phyloP scores from a whole-genome alignment of 768 basidiomycete genomes.

The Tephrocybe sp. region DNA sequence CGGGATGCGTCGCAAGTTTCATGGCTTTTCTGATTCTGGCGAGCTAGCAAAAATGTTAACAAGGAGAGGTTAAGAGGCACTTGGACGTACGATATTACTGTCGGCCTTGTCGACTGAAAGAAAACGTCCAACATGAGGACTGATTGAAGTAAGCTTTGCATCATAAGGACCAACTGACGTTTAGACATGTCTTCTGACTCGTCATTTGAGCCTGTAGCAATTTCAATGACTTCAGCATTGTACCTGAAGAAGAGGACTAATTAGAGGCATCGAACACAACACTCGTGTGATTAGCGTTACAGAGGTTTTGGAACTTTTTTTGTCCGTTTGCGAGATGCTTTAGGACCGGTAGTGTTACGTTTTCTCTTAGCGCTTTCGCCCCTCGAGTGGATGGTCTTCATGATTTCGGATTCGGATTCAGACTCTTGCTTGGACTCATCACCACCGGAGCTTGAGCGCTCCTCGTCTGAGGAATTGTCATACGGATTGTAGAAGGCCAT shows the following conservation, averaged over 20 bases:
- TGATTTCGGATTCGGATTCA: no score
- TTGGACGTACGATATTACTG: slow-evolving; percentile 5
- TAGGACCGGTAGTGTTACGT: no score
- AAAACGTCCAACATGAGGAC: background rate
- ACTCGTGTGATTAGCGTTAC: background rate
- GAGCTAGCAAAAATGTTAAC: background rate
- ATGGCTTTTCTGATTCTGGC: slow-evolving; percentile 8
- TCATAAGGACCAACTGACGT: background rate
- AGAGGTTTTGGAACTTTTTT: slow-evolving; percentile 6
- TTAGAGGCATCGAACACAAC: no score
- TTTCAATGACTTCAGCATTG: slow-evolving; percentile 1
- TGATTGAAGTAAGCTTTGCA: no score
- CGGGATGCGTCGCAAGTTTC: slow-evolving; percentile 2
- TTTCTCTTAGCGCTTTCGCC: background rate
- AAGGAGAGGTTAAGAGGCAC: background rate
- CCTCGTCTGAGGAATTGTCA: no score
- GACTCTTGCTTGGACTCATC: no score
- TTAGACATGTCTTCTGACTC: background rate
- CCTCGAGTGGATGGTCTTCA: no score
- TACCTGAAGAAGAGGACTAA: background rate
- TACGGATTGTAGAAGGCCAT: no score
- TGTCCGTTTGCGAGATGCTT: slow-evolving; percentile 1
- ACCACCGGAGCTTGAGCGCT: no score
- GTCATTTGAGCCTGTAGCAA: background rate
- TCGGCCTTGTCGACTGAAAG: background rate